Conservation (phyloP, 1,284 basidiomycete genomes). For the Rhodotorula sp. region DNA sequence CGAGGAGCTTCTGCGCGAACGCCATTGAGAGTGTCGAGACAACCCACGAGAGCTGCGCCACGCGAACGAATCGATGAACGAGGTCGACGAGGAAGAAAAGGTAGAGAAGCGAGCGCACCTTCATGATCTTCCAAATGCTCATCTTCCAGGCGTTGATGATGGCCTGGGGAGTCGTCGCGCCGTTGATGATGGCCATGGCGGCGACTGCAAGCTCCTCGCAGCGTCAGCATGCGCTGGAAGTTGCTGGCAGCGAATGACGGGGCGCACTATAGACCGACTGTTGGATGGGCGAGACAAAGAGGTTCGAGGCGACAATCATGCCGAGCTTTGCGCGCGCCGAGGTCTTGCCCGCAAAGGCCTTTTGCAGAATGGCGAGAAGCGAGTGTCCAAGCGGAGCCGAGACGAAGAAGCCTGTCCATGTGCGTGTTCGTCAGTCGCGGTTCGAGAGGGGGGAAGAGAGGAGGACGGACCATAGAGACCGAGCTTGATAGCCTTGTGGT, state of each 20-base stretch:
- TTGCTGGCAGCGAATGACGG: background rate
- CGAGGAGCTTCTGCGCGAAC: constrained; percentile 71
- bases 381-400: constrained; percentile 79
- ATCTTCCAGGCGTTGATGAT: constrained; percentile 68
- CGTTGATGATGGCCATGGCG: constrained; percentile 81
- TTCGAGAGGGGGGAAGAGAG: too few species aligned
- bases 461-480: constrained; percentile 36
- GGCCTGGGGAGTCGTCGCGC: constrained; percentile 66
- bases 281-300: constrained; percentile 75
- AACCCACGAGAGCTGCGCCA: constrained; percentile 63
- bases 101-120: constrained; percentile 54
- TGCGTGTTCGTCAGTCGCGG: background rate
- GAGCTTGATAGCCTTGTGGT: constrained; percentile 45
- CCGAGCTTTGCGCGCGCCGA: constrained; percentile 64
- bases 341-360: constrained; percentile 72
- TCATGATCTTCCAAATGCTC: constrained; percentile 72
- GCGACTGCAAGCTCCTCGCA: constrained; percentile 50
- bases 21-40: constrained; percentile 68
- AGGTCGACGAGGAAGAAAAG: background rate
- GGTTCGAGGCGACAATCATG: constrained; percentile 74
- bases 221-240: constrained; percentile 6
- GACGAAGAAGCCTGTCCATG: constrained; percentile 64
- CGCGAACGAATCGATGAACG: background rate
- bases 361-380: constrained; percentile 69
- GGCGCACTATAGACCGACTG: constrained; percentile 59